These are phyloP conservation scores for Stephanodiscus minutulus DNA, from an alignment of 108 stramenopile species.

Conservation along the genomic window DNA sequence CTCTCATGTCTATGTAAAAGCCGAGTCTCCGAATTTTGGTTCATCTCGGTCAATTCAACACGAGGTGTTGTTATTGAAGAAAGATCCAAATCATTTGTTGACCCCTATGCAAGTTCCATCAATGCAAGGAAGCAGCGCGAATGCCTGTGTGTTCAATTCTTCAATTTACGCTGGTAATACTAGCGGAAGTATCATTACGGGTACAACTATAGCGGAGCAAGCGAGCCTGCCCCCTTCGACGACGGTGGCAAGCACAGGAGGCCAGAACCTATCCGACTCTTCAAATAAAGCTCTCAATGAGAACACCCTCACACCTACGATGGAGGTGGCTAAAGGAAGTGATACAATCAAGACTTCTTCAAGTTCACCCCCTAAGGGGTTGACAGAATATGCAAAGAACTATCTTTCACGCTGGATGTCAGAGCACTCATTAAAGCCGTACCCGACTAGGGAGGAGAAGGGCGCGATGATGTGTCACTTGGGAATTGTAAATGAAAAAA, in stretches of 20 bases:
- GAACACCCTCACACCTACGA: not conserved
- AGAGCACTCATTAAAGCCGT: conserved; percentile 38
- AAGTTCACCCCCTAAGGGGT: conserved; percentile 12
- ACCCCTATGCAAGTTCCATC: not conserved
- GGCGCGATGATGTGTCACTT: conserved; percentile 35
- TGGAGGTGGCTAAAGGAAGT: not conserved
- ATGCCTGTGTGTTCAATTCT: not conserved
- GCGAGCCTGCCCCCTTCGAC: conserved; percentile 4
- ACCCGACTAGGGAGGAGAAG: conserved; percentile 42
- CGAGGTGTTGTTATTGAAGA: not conserved
- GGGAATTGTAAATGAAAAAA: conserved; percentile 20
- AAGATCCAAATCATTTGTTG: not conserved
- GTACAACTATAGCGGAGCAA: conserved; percentile 5
- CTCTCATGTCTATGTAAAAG: not conserved
- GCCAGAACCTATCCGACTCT: not conserved
- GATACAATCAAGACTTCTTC: not conserved
- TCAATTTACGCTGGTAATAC: not conserved
- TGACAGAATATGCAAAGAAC: conserved; percentile 28
- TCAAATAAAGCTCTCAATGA: not conserved
- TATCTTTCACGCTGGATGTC: conserved; percentile 42
- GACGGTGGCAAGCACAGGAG: conserved; percentile 4
- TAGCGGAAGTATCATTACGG: not conserved
- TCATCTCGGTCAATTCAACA: not conserved
- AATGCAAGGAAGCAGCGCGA: not conserved
- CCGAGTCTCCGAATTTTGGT: not conserved